Conservation (phyloP, 345 rosid genomes). For the Abelmoschus esculentus region DNA sequence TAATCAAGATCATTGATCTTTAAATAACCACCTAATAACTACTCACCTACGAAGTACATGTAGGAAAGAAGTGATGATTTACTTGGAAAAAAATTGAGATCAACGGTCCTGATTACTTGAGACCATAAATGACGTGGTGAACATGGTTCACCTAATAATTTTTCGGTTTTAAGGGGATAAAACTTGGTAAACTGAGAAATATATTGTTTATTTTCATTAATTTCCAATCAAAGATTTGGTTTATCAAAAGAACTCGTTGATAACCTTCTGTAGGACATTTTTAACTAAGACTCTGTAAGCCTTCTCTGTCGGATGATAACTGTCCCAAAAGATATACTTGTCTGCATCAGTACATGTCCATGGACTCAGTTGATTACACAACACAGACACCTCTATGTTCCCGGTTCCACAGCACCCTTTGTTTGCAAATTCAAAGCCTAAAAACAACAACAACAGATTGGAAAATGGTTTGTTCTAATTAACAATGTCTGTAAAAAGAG, state of each 20-base stretch:
- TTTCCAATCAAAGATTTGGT: background rate
- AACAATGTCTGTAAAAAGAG: background rate
- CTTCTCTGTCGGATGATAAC: conserved; percentile 66
- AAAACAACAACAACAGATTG: background rate
- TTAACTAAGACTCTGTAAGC: conserved; percentile 33
- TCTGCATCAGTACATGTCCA: conserved; percentile 32
- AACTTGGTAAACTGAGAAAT: background rate
- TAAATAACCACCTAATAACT: no score
- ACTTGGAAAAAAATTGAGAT: no score
- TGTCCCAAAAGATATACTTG: conserved; percentile 59
- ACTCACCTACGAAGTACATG: no score
- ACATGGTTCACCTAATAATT: no score
- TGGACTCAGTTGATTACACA: conserved; percentile 37
- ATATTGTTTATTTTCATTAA: background rate
- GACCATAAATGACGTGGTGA: no score
- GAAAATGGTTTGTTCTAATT: background rate
- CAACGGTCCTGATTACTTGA: no score
- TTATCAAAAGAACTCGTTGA: conserved; percentile 26
- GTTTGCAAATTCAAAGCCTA: conserved; percentile 33
- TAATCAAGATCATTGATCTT: no score
- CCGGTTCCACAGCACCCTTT: conserved; percentile 59
- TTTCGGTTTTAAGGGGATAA: no score
- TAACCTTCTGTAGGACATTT: conserved; percentile 12
- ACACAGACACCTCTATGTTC: conserved; percentile 27
- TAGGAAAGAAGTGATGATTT: no score